Evolutionary conservation across 305 asterid genomes (phyloP).

Genomic region (Stenogyne calaminthoides): DNA sequence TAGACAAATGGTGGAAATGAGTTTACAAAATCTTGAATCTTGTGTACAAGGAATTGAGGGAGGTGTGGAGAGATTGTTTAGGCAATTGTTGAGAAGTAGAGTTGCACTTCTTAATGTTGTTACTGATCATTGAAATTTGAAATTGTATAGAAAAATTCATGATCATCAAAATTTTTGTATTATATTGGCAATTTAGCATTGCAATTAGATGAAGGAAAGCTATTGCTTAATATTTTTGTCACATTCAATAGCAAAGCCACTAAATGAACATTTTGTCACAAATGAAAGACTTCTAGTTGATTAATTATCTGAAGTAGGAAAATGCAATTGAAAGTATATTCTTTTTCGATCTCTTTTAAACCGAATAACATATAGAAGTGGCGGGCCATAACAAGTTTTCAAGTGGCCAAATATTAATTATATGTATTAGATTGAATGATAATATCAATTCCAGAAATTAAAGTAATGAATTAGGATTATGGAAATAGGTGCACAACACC

Average conservation of each 20-base stretch:
- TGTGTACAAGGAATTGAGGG: slow-evolving; percentile 44
- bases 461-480: too few relatives aligned
- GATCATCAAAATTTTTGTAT: slow-evolving; percentile 27
- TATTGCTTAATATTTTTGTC: background rate
- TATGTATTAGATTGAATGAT: background rate
- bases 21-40: slow-evolving; percentile 35
- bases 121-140: slow-evolving; percentile 26
- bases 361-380: too few relatives aligned
- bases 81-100: slow-evolving; percentile 49
- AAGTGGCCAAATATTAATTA: background rate
- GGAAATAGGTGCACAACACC: too few relatives aligned
- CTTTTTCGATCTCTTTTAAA: too few relatives aligned
- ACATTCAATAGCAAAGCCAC: background rate
- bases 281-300: background rate
- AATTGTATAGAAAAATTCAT: background rate
- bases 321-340: too few relatives aligned
- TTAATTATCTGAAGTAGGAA: background rate
- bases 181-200: background rate
- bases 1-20: slow-evolving; percentile 35
- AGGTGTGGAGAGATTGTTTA: slow-evolving; percentile 48
- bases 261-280: background rate
- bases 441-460: background rate
- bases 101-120: slow-evolving; percentile 56
- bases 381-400: too few relatives aligned
- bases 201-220: background rate